Conservation (phyloP, 2,329 filamentous ascomycete genomes). For the Trichoderma afroharzianum region DNA sequence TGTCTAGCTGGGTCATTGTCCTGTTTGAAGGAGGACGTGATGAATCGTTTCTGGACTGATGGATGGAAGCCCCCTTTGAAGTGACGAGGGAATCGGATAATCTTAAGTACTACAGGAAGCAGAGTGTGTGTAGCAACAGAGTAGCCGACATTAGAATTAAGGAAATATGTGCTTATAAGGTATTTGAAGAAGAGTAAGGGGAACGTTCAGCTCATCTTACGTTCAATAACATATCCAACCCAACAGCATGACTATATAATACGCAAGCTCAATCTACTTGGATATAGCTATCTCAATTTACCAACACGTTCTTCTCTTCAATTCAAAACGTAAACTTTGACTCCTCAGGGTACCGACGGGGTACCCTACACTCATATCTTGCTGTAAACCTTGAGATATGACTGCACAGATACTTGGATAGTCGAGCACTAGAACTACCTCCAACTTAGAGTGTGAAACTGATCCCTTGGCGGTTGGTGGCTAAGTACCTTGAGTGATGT, state of each 20-base stretch:
- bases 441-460: neutral
- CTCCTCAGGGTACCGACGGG: no score
- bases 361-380: neutral
- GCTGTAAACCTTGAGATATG: neutral
- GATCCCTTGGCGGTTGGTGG: neutral
- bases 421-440: neutral
- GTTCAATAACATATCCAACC: neutral
- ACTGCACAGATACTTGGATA: neutral
- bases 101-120: no score
- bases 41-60: neutral
- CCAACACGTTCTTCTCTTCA: neutral
- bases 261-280: neutral
- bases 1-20: neutral
- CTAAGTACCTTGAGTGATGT: neutral
- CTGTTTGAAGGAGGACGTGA: neutral
- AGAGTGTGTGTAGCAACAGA: fast-evolving
- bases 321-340: neutral
- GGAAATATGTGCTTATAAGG: no score
- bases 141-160: no score
- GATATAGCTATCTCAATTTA: neutral
- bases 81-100: neutral
- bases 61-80: neutral
- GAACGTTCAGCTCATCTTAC: neutral
- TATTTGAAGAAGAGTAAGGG: neutral
- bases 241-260: neutral